Evolutionary conservation across 164 flowering plant species (phyloP).

Genomic region (Taxillus chinensis): DNA sequence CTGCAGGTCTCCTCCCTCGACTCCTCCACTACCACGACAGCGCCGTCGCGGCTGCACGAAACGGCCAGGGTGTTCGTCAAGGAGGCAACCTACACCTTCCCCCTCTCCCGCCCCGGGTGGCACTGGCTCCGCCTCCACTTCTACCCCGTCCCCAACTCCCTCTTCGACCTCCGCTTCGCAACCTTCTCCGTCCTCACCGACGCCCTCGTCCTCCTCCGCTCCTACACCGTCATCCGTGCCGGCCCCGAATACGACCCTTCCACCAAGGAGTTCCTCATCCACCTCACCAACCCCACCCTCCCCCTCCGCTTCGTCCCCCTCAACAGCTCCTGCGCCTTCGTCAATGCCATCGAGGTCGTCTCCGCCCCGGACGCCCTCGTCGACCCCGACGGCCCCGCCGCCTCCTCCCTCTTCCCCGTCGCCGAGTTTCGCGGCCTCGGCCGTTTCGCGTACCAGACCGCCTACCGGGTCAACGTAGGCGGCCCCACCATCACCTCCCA

Average conservation of each 20-base stretch:
- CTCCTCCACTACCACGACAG: conserved; percentile 22
- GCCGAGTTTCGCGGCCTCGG: conserved; percentile 12
- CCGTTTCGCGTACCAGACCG: conserved; percentile 15
- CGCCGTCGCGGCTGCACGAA: conserved; percentile 15
- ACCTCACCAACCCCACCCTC: neutral
- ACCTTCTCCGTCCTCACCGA: conserved; percentile 6
- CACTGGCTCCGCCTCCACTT: conserved; percentile 11
- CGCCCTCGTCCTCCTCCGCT: conserved; percentile 2
- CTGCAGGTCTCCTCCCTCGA: conserved; percentile 19
- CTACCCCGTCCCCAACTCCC: neutral
- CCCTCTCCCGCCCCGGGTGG: conserved; percentile 10
- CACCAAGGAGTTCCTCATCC: conserved; percentile 6
- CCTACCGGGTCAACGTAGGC: conserved; percentile 29
- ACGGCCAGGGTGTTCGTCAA: conserved; percentile 38
- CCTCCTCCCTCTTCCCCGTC: conserved; percentile 2
- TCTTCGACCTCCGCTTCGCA: neutral
- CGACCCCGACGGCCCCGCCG: neutral
- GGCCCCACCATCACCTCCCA: conserved; percentile 27
- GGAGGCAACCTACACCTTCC: conserved; percentile 47
- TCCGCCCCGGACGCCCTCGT: conserved; percentile 5
- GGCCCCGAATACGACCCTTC: too few species aligned
- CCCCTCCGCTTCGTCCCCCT: neutral
- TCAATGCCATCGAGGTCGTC: conserved; percentile 6
- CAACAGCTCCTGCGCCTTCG: conserved; percentile 1
- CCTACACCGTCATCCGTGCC: neutral